phyloP scores from a whole-genome alignment of 2,329 filamentous ascomycete genomes.

The Arachnomyces sp. region DNA sequence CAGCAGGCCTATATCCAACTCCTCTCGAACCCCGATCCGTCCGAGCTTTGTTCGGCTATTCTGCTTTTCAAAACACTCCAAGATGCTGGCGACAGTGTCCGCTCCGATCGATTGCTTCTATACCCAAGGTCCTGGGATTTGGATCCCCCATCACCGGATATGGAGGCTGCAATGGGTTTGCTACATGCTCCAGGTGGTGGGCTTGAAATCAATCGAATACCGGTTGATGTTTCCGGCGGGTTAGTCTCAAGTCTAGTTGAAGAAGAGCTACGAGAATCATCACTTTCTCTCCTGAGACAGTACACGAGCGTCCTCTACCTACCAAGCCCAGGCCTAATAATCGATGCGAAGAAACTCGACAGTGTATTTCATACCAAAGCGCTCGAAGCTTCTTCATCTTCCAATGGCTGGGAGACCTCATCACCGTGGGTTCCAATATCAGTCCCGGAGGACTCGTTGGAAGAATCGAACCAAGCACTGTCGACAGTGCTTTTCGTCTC shows the following conservation, averaged over 20 bases:
- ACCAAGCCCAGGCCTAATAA: constrained; percentile 32
- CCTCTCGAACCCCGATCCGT: constrained; percentile 33
- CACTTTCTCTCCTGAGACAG: constrained; percentile 24
- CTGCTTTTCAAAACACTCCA: constrained; percentile 34
- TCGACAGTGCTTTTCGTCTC: no score
- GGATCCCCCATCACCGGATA: constrained; percentile 13
- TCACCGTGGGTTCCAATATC: no score
- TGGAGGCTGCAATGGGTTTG: no score
- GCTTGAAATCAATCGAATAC: no score
- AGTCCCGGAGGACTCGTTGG: no score
- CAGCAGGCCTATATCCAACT: constrained; percentile 36
- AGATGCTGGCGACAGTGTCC: constrained; percentile 23
- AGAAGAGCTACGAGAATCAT: no score
- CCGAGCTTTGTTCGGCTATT: constrained; percentile 38
- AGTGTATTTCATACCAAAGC: constrained; percentile 28
- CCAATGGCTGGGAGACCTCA: no score
- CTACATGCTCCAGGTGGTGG: no score
- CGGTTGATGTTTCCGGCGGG: no score
- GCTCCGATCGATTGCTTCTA: constrained; percentile 37
- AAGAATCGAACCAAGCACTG: no score
- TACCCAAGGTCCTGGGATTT: constrained; percentile 40
- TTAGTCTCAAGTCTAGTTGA: no score
- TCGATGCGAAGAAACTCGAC: constrained; percentile 32
- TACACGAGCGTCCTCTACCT: constrained; percentile 39
- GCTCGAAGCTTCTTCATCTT: constrained; percentile 7